Base-by-base conservation (phyloP, 495 filamentous ascomycete species). In the Opeltia flavorubescens region DNA sequence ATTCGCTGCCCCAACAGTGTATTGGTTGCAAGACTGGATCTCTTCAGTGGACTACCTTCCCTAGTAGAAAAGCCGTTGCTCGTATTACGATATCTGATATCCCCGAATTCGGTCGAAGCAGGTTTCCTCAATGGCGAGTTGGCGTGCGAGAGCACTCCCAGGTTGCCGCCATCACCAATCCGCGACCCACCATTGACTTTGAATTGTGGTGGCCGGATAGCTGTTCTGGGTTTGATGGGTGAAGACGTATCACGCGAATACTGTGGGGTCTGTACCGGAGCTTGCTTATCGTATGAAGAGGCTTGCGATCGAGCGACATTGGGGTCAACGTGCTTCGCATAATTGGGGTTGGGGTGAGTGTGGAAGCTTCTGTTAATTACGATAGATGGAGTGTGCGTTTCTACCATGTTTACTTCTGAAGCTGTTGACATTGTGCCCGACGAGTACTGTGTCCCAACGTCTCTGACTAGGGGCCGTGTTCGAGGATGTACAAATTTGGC, bases 401-500 rank as follows among this genome's bases (percentile, higher is more conserved):
- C 75, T 9, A 94, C 78, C 41, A 66, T 69, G 41, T 71, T 68
- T 18, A 67, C 62, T 40, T 59, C 62, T 44, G 65, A 55, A 39
- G 59, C 50, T 43, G 56, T 46, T 13, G 54, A 60, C 2, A 52
- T 26, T 18, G 55, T 59, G 31, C 63, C 52, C 7, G 59, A 50
- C 0, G 74, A 69, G 34, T 78, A 75, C 55, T 95, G 88, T 0
- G 79, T 87, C 8, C 75, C 83, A 5, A 91, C 88, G 58, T 96
- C 86, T 50, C 91, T 77, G 55, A 84, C 80, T 15, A 82, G 70
- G 8, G 76, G 80, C 48, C 89, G 82, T 7, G 93, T 75, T n/a
- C 80, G 71, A 8, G 93, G 91, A 59, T 93, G 86, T 2, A 98
- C 91, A 51, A 77, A 94, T 69, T 96, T 96, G 40, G 77, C 83